Base-by-base conservation (phyloP, 2,329 filamentous ascomycete species). In the Rhynchosporium agropyri region DNA sequence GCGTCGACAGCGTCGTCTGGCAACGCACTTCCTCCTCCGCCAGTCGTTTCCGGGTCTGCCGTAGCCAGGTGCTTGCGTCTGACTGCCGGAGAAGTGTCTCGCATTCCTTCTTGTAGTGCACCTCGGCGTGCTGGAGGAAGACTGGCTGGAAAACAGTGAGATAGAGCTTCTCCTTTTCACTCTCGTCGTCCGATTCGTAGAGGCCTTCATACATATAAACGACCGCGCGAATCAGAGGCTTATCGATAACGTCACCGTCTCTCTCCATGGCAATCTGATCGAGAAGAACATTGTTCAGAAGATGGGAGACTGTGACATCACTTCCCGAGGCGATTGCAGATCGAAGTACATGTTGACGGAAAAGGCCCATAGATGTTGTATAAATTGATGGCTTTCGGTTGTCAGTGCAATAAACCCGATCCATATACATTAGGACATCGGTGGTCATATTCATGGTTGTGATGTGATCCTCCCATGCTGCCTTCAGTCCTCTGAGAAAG, bases 361-460 rank as follows among this genome's bases (percentile, higher is more conserved):
- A 99, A 1, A 97, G 81, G 2, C 89, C 89, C 81, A 99, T 96
- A 2, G 91, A 88, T 9, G 89, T 86, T 13, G 89, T 85, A 74
- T 93, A 97, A 60, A 97, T 95, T 0, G 90, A 89, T 0, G 91
- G 88, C 65, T 84, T 83, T 5, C 86, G 83, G 64, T 87, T 84
- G 66, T 96, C 92, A 42, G 87, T 81, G 56, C 87, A 89, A 72
- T 90, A 92, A 33, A 93, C 88, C 56, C 92, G 89, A 74, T 99
- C 94, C 81, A 99, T 91, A 74, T 97, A 97, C 92, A 98, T 97
- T 58, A 98, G 82, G 38, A 98, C 92, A 75, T 98, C 95, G 3
- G 93, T 92, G 57, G 92, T 89, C 94, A 98, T 98, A 73, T 92
- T 92, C 91, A 97, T 97, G 50, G 90, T 93, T 62, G 90, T 85